Percentiles rank a stretch among this genome's conserved stretches.
Conservation (phyloP, 495 filamentous ascomycete species). For the Apodospora peruviana region DNA sequence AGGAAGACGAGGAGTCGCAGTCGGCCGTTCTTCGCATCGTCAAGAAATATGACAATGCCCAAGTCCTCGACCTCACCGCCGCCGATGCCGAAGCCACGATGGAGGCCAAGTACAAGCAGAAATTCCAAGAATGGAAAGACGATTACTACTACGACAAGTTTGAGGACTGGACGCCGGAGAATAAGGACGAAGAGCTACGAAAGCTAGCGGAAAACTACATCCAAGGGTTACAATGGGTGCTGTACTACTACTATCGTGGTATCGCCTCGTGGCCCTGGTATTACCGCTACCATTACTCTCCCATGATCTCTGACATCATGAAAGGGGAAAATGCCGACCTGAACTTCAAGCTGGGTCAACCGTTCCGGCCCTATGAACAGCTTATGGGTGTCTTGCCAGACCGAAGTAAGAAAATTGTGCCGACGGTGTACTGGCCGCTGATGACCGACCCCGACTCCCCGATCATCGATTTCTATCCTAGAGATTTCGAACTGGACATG, state of each 20-base stretch:
- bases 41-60: conserved; percentile 83
- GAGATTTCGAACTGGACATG: conserved; percentile 98
- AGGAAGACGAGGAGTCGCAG: conserved; percentile 78
- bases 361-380: conserved; percentile 92
- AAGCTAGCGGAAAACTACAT: conserved; percentile 94
- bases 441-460: conserved; percentile 92
- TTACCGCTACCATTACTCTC: conserved; percentile 93
- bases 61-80: conserved; percentile 70
- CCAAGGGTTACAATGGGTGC: conserved; percentile 95
- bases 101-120: conserved; percentile 76
- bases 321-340: conserved; percentile 82
- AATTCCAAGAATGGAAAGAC: conserved; percentile 88
- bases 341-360: conserved; percentile 87
- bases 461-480: conserved; percentile 96
- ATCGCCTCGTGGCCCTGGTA: conserved; percentile 99
- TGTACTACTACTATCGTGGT: conserved; percentile 96
- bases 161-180: conserved; percentile 69
- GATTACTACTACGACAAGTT: conserved; percentile 89
- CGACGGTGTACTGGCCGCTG: conserved; percentile 75
- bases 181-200: conserved; percentile 70
- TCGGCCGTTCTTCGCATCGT: conserved; percentile 78
- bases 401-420: conserved; percentile 94
- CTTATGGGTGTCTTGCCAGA: conserved; percentile 98
- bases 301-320: conserved; percentile 86
- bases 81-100: conserved; percentile 72